Conservation (phyloP, 1,139 yeast species). For the Nakaseomyces delphensis region DNA sequence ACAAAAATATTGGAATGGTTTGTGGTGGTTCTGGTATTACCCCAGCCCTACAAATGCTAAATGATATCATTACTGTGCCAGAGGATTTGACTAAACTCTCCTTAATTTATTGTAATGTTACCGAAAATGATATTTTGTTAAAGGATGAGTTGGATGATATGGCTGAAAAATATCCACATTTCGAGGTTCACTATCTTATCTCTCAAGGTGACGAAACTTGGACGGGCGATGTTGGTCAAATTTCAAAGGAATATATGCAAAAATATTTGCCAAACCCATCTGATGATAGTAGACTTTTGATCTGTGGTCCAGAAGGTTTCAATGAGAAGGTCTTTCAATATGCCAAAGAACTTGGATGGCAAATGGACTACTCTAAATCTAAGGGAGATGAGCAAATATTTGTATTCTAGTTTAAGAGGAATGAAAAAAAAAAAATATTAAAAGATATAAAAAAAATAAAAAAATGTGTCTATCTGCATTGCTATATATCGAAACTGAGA, state of each 20-base stretch:
- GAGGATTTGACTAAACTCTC: conserved; percentile 53
- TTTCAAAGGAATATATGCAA: conserved; percentile 48
- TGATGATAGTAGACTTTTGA: conserved; percentile 45
- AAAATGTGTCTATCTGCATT: no score
- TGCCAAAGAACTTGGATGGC: conserved; percentile 57
- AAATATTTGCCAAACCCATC: conserved; percentile 44
- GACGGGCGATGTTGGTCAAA: conserved; percentile 52
- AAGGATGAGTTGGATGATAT: conserved; percentile 64
- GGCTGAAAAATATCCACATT: conserved; percentile 50
- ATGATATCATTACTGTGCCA: conserved; percentile 54
- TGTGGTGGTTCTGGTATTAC: conserved; percentile 86
- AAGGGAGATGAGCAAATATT: conserved; percentile 59
- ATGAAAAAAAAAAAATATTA: no score
- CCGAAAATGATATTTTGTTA: conserved; percentile 62
- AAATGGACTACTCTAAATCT: conserved; percentile 41
- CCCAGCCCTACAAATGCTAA: conserved; percentile 60
- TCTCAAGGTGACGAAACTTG: conserved; percentile 37
- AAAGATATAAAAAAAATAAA: no score
- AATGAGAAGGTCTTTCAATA: conserved; percentile 43
- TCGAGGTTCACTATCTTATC: conserved; percentile 44
- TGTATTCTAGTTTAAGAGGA: conserved; percentile 43
- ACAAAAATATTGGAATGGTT: conserved; percentile 53
- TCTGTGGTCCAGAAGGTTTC: conserved; percentile 76
- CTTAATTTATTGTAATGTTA: conserved; percentile 60
- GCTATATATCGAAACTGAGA: no score